Conservation (phyloP, 352 stramenopile species). For the Phytopythium kandeliae region DNA sequence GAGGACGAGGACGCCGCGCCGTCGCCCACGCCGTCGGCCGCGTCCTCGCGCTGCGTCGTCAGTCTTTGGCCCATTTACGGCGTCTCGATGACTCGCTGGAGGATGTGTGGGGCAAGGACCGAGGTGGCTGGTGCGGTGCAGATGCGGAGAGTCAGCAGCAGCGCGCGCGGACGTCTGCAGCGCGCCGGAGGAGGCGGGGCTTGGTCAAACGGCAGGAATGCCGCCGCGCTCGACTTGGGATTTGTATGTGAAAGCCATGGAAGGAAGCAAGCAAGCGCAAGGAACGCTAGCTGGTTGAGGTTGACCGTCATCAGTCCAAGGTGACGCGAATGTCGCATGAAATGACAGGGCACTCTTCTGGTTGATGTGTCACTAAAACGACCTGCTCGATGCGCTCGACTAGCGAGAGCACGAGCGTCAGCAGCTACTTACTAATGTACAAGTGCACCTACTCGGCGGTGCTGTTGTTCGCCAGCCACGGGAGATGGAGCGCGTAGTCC, state of each 20-base stretch:
- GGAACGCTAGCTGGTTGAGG: too few relatives aligned
- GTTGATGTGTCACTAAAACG: too few relatives aligned
- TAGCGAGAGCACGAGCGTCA: too few relatives aligned
- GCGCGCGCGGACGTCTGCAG: too few relatives aligned
- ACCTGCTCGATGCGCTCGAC: too few relatives aligned
- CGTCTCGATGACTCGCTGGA: neutral
- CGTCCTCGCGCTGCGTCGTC: constrained; percentile 1
- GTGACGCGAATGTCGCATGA: neutral
- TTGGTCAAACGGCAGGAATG: neutral
- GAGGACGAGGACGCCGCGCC: neutral
- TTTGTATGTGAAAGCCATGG: neutral
- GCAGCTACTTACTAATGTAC: too few relatives aligned
- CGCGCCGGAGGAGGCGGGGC: neutral
- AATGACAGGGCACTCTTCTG: too few relatives aligned
- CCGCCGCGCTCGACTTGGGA: neutral
- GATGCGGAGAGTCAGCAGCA: neutral
- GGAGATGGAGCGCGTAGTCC: constrained; percentile 3
- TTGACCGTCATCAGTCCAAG: neutral
- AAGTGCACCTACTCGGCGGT: too few relatives aligned
- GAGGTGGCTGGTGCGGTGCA: too few relatives aligned
- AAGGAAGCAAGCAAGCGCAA: neutral
- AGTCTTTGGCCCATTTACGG: constrained; percentile 1
- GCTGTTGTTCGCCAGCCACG: too few relatives aligned
- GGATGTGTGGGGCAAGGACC: neutral
- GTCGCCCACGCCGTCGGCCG: too few relatives aligned